These are phyloP conservation scores for Toxicodendron radicans DNA, from an alignment of 345 rosid genomes.

Conservation along the genomic window DNA sequence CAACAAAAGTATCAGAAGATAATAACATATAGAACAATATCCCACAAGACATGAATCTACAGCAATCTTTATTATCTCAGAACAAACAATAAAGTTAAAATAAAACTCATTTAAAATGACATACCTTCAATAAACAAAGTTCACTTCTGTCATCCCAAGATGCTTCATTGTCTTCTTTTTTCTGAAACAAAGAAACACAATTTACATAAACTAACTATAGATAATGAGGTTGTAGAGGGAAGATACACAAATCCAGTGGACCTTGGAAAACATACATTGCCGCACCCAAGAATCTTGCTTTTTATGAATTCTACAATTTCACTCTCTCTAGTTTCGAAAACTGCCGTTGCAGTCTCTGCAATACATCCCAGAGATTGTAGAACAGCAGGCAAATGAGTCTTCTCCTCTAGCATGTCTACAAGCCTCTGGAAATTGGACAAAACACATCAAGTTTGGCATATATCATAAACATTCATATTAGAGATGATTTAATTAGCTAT, in stretches of 20 bases:
- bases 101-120: constrained; percentile 24
- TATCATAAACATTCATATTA: not conserved
- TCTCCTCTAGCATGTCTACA: constrained; percentile 92
- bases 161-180: constrained; percentile 47
- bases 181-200: constrained; percentile 52
- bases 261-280: constrained; percentile 50
- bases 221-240: constrained; percentile 13
- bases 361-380: constrained; percentile 96
- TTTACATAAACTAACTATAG: constrained; percentile 17
- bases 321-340: constrained; percentile 92
- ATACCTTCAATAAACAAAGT: constrained; percentile 84
- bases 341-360: constrained; percentile 95
- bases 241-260: constrained; percentile 26
- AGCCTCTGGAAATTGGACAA: constrained; percentile 68
- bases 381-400: constrained; percentile 83
- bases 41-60: not conserved
- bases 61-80: not conserved
- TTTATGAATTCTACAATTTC: constrained; percentile 78
- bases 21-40: not conserved
- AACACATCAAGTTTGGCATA: constrained; percentile 28
- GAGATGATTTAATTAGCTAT: not conserved
- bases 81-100: not conserved
- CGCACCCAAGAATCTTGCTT: constrained; percentile 63
- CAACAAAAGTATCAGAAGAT: constrained; percentile 5
- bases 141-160: constrained; percentile 86